Base-by-base conservation (phyloP, 352 stramenopile species). In the Phytopythium litorale region DNA sequence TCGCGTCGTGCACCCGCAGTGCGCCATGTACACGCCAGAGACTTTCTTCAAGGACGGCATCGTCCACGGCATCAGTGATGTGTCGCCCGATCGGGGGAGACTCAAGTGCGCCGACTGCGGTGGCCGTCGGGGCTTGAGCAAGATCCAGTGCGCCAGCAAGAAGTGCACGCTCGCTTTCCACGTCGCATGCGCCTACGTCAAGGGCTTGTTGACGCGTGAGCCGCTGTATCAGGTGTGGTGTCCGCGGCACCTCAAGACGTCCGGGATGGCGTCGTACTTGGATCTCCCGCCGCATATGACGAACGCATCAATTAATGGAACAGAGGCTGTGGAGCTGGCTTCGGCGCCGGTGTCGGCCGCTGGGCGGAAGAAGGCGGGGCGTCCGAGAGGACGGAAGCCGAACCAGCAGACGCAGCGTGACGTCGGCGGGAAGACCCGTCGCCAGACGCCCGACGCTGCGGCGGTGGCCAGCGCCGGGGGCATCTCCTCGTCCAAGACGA, bases 11-110 rank as follows among this genome's bases (percentile, higher is more conserved):
- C 85, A 94, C 46, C 82, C 82, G 28, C 84, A 92, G 60, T 94
- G 85, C 46, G 79, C 83, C 7, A 87, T 94, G 79, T 94, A 89
- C 66, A 94, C 85, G 3, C 85, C 85, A 11, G 85, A 94, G 69
- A 94, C 85, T 12, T 94, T 81, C 45, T 92, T 94, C 59, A 82
- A 87, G 61, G 67, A 88, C 48, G 75, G 78, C 12, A 67, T 91
- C 13, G 84, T 75, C 11, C 79, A 90, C 56, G 82, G 82, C 30
- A 66, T 94, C 5, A 60, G 78, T 19, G 55, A 89, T 12, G 75
- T 94, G 11, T 70, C 83, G 23, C 60, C 66, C 7, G 76, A 84
- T 46, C 82, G 85, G 6, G 67, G 68, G 2, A 64, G 62, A 16
- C 65, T 94, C 8, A 73, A 72, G 32, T 94, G 85, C 50, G 64